Conservation (phyloP, 2,329 filamentous ascomycete species). For the Mycogone perniciosa region DNA sequence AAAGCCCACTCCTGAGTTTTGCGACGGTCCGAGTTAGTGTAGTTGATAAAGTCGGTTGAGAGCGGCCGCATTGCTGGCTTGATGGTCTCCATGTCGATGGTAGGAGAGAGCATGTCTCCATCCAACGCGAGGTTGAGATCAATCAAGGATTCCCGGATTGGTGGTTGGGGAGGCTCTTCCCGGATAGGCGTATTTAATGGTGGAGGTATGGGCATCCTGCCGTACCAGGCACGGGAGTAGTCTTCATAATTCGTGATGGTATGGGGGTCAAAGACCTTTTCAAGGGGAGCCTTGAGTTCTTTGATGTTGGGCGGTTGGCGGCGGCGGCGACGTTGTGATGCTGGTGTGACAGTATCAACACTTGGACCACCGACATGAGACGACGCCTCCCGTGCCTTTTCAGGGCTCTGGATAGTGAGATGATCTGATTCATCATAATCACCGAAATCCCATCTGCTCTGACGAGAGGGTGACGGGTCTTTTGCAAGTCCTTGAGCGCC, state of each 20-base stretch:
- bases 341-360: conserved; percentile 3
- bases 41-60: conserved; percentile 10
- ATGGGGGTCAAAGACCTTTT: conserved; percentile 43
- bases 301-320: conserved; percentile 39
- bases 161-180: conserved; percentile 19
- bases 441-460: conserved; percentile 56
- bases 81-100: conserved; percentile 10
- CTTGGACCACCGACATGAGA: conserved; percentile 6
- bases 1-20: conserved; percentile 26
- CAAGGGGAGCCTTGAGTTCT: conserved; percentile 36
- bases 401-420: conserved; percentile 10
- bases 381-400: conserved; percentile 1
- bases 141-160: conserved; percentile 35
- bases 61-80: conserved; percentile 9
- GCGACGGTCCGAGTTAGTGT: conserved; percentile 3
- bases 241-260: conserved; percentile 41
- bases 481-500: conserved; percentile 38
- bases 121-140: conserved; percentile 39
- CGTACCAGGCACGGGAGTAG: conserved; percentile 39
- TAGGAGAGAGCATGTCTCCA: conserved; percentile 11
- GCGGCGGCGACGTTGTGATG: conserved; percentile 23
- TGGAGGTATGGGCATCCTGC: conserved; percentile 22
- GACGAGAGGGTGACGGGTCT: conserved; percentile 31
- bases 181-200: conserved; percentile 39
- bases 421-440: conserved; percentile 20